A percentile compares a stretch with the other conserved stretches of the same genome.
These are phyloP conservation scores for Fusarium sp. DNA, from an alignment of 2,329 filamentous ascomycete species.

Conservation along the genomic window DNA sequence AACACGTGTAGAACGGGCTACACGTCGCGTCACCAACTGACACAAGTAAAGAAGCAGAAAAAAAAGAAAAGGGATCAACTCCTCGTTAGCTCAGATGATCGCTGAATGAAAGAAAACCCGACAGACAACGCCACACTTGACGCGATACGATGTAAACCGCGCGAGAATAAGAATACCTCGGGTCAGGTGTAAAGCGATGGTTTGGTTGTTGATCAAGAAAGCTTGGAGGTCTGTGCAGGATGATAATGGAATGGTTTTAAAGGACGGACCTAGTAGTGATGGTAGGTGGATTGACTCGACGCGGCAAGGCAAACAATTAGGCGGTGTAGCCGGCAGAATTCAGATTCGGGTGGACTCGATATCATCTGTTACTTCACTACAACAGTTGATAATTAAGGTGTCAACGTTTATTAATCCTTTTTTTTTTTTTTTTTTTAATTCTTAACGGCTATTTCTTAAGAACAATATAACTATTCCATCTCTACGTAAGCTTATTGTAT, in stretches of 20 bases:
- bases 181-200: conserved; percentile 16
- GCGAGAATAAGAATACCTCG: conserved; percentile 14
- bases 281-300: conserved; percentile 19
- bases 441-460: too few species aligned
- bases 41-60: conserved; percentile 11
- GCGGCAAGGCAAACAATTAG: conserved; percentile 41
- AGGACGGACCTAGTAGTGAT: neutral
- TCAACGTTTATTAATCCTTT: neutral
- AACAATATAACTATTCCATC: neutral
- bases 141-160: conserved; percentile 14
- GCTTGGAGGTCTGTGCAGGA: conserved; percentile 30
- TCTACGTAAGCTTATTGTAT: neutral
- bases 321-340: conserved; percentile 47
- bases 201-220: conserved; percentile 34
- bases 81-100: conserved; percentile 21
- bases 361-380: neutral
- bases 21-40: conserved; percentile 41
- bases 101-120: conserved; percentile 13
- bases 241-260: conserved; percentile 20
- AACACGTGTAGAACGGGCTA: conserved; percentile 31
- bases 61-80: conserved; percentile 22
- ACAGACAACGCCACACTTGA: conserved; percentile 27
- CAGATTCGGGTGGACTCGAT: neutral
- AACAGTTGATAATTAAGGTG: neutral
- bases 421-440: too few species aligned